These are phyloP conservation scores for Lentinula sp. DNA, from an alignment of 768 basidiomycete species.

Conservation along the genomic window DNA sequence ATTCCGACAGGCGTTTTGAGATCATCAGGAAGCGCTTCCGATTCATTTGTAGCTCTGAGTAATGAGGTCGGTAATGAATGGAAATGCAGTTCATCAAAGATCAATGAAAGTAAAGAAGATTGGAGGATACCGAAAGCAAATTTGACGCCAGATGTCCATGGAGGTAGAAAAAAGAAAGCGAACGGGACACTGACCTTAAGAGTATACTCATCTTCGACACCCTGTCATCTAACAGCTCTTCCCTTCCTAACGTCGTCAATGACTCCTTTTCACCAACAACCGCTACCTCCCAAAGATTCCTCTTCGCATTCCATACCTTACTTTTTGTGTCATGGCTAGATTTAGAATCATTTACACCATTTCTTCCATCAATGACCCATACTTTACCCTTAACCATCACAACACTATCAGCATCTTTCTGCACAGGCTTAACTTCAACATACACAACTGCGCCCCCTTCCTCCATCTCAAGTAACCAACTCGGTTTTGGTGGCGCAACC, in stretches of 20 bases:
- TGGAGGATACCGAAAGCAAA: conserved; percentile 7
- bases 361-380: conserved; percentile 6
- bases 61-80: conserved; percentile 8
- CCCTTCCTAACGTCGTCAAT: conserved; percentile 62
- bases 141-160: too few species aligned
- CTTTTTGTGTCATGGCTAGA: conserved; percentile 33
- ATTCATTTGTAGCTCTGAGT: conserved; percentile 47
- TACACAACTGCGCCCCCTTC: conserved; percentile 47
- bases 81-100: conserved; percentile 2
- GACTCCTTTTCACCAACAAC: conserved; percentile 75
- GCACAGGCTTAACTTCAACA: conserved; percentile 43
- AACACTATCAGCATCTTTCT: conserved; percentile 14
- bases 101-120: conserved; percentile 6
- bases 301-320: conserved; percentile 15
- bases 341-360: conserved; percentile 16
- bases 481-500: conserved; percentile 55
- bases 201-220: conserved; percentile 61
- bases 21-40: conserved; percentile 53
- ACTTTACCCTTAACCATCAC: conserved; percentile 6
- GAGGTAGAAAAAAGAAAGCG: not conserved
- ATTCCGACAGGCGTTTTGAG: conserved; percentile 56
- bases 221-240: conserved; percentile 71
- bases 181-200: conserved; percentile 45
- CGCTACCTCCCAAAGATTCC: conserved; percentile 33
- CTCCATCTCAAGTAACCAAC: conserved; percentile 67